phyloP scores from a whole-genome alignment of 73 alveolate species.

The Symbiodinium pilosum region DNA sequence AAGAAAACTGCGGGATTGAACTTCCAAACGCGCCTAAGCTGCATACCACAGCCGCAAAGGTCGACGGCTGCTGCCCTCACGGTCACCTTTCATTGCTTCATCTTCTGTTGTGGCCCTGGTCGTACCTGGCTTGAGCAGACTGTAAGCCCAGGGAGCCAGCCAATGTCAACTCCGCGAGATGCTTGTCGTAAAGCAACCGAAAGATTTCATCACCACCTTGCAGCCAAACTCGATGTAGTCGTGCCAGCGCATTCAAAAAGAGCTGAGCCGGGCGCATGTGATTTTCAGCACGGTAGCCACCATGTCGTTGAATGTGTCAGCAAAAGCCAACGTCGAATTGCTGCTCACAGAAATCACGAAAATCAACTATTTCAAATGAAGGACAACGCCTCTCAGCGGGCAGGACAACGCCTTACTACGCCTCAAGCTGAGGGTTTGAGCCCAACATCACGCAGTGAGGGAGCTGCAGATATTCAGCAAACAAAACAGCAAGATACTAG shows the following conservation, averaged over 20 bases:
- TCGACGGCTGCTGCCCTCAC: background rate
- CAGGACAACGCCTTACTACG: conserved; percentile 48
- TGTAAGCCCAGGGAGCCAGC: background rate
- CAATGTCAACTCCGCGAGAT: background rate
- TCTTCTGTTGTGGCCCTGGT: background rate
- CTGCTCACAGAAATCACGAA: background rate
- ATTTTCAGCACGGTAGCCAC: conserved; percentile 21
- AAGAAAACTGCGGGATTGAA: background rate
- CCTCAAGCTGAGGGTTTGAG: background rate
- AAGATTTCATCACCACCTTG: conserved; percentile 24
- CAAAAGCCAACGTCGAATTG: background rate
- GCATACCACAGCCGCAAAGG: background rate
- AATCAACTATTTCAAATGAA: too few relatives aligned
- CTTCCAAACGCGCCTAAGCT: background rate
- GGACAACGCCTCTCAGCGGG: conserved; percentile 44
- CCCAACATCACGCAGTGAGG: background rate
- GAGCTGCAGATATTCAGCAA: too few relatives aligned
- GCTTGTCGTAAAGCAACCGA: background rate
- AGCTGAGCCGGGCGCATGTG: background rate
- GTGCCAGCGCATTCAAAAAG: too few relatives aligned
- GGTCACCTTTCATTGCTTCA: background rate
- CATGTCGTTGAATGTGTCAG: background rate
- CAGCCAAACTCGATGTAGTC: background rate
- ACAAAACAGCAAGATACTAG: background rate
- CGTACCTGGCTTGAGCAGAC: background rate